These are phyloP conservation scores for Lomentospora prolificans DNA, from an alignment of 2,329 filamentous ascomycete species.

Conservation along the genomic window DNA sequence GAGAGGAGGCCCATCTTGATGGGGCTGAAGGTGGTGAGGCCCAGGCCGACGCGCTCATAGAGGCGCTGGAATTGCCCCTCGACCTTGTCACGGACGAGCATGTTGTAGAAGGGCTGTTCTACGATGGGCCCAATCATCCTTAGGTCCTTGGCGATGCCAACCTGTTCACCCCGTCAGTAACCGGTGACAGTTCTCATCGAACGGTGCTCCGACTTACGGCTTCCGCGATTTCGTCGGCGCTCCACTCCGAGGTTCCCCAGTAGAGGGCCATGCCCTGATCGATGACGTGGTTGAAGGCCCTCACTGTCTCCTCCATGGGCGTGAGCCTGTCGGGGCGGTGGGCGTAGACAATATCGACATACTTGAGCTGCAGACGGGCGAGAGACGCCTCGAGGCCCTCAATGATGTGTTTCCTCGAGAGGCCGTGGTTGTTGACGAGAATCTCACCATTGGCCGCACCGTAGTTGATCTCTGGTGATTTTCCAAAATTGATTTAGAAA, in stretches of 20 bases:
- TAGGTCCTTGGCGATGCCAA: slow-evolving; percentile 47
- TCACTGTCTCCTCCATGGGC: slow-evolving; percentile 61
- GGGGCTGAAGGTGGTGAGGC: slow-evolving; percentile 53
- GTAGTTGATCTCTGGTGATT: slow-evolving; percentile 53
- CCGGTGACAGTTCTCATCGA: too few species aligned
- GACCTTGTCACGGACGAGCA: slow-evolving; percentile 50
- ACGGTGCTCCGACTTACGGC: too few species aligned
- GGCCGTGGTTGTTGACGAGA: slow-evolving; percentile 49
- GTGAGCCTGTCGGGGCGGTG: slow-evolving; percentile 59
- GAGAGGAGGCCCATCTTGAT: slow-evolving; percentile 48
- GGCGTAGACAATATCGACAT: slow-evolving; percentile 61
- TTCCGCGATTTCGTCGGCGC: slow-evolving; percentile 52
- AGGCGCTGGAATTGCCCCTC: slow-evolving; percentile 54
- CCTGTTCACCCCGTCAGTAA: slow-evolving; percentile 17
- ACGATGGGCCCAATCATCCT: slow-evolving; percentile 53
- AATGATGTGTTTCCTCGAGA: slow-evolving; percentile 51
- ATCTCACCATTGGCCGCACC: slow-evolving; percentile 50
- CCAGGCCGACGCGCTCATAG: slow-evolving; percentile 48
- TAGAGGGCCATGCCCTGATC: slow-evolving; percentile 59
- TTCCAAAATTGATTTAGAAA: not conserved
- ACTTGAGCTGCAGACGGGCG: slow-evolving; percentile 43
- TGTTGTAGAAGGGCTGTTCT: slow-evolving; percentile 61
- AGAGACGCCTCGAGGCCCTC: slow-evolving; percentile 47
- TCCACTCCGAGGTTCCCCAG: slow-evolving; percentile 65
- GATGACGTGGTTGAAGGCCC: slow-evolving; percentile 63